Percentiles rank a stretch among this genome's conserved stretches.
Evolutionary conservation across 1,284 basidiomycete genomes (phyloP).

Genomic region (Cutaneotrichosporon cutaneum): DNA sequence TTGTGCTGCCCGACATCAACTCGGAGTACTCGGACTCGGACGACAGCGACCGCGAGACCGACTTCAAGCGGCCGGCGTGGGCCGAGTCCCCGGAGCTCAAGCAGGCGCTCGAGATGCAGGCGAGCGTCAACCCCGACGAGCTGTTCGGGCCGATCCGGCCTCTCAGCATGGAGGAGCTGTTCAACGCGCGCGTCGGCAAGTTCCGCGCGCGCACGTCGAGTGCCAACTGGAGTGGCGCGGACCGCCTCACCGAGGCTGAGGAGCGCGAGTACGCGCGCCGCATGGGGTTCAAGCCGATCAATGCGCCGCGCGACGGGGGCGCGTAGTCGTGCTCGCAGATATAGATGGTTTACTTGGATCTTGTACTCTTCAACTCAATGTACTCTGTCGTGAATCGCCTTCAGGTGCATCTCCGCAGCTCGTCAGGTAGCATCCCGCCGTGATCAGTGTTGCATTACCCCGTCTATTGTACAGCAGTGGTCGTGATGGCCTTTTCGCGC

Average conservation of each 20-base stretch:
- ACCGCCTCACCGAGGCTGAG: slow-evolving; percentile 77
- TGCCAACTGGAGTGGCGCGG: slow-evolving; percentile 86
- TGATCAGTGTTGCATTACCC: slow-evolving; percentile 4
- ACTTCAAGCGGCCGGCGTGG: slow-evolving; percentile 68
- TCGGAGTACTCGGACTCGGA: slow-evolving; percentile 95
- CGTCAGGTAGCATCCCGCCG: background rate
- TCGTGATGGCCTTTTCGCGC: background rate
- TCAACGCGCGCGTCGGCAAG: slow-evolving; percentile 61
- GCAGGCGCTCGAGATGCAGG: slow-evolving; percentile 72
- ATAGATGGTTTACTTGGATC: background rate
- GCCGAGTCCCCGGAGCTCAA: slow-evolving; percentile 83
- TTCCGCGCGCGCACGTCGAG: slow-evolving; percentile 87
- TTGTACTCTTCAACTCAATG: background rate
- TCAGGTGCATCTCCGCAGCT: too few species aligned
- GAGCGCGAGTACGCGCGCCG: slow-evolving; percentile 78
- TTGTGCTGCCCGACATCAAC: slow-evolving; percentile 81
- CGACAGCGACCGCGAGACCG: slow-evolving; percentile 69
- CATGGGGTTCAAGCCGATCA: slow-evolving; percentile 71
- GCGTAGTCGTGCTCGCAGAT: too few species aligned
- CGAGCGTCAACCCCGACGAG: slow-evolving; percentile 82
- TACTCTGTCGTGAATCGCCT: too few species aligned
- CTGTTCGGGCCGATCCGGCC: slow-evolving; percentile 84
- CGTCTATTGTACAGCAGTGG: slow-evolving; percentile 7
- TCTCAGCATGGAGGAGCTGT: slow-evolving; percentile 68
- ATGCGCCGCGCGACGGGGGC: slow-evolving; percentile 20